Evolutionary conservation across 805 yeast species (phyloP).

Genomic region (Candida bentonensis): DNA sequence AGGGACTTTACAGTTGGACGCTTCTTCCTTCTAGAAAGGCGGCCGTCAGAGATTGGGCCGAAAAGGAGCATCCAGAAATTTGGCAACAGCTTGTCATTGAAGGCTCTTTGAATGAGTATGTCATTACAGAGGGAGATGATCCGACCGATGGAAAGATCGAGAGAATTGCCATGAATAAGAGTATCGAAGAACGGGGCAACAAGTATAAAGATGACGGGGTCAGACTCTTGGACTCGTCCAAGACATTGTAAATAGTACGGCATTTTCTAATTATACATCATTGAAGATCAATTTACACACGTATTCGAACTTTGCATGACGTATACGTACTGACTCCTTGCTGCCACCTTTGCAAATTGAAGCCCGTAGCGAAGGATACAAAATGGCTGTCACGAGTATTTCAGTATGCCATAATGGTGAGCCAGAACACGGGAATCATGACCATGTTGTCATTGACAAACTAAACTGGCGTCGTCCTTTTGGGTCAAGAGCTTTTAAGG

Average conservation of each 20-base stretch:
- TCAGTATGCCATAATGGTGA: no score
- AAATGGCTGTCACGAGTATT: no score
- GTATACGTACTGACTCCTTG: no score
- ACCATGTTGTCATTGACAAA: no score
- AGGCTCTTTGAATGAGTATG: not conserved
- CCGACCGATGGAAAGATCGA: not conserved
- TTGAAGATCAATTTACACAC: no score
- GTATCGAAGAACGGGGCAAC: not conserved
- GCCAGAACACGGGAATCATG: no score
- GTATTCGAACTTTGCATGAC: no score
- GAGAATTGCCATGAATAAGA: not conserved
- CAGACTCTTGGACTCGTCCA: not conserved
- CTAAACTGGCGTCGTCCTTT: no score
- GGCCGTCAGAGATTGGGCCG: slow-evolving; percentile 28
- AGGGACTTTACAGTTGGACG: slow-evolving; percentile 30
- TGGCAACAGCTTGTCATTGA: slow-evolving; percentile 25
- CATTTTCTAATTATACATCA: not conserved
- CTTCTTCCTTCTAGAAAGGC: slow-evolving; percentile 24
- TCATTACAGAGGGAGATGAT: not conserved
- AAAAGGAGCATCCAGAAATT: slow-evolving; percentile 17
- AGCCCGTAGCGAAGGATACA: no score
- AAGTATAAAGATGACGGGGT: not conserved
- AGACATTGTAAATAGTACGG: not conserved
- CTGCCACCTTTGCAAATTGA: no score
- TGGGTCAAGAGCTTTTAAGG: no score